Base-by-base conservation (phyloP, 768 basidiomycete genomes). In the Obba rivulosa region DNA sequence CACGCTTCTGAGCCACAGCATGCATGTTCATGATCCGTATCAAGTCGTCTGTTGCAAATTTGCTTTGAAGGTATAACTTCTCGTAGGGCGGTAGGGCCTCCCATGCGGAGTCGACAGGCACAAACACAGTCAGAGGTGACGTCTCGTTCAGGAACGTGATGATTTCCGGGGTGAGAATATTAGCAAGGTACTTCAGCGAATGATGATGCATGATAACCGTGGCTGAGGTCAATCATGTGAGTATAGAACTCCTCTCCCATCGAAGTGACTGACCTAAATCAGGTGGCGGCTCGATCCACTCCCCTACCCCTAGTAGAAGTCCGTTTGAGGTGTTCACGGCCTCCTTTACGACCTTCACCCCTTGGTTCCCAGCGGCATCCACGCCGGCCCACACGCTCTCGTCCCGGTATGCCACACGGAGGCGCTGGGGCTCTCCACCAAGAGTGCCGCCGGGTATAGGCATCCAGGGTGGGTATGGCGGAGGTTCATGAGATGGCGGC, bases 21-120 rank as follows among this genome's bases (percentile, higher is more conserved):
- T 90, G 89, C 78, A 89, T 81, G 51, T 85, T 81, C 23, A 96
- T 59, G 43, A 98, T 88, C 39, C 79, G 80, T 11, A 67, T 68
- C 18, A 95, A 72, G 59, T 96, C 96, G 55, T 87, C 81, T 13
- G 77, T 70, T 0, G 94, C 90, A 57, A 86, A 95, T 51, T 82
- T 80, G 57, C 89, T 92, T 67, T 94, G 89, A 11, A 99, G 74
- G 64, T 96, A 99, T 3, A 87, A 64, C 39, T 84, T 79, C 62
- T 98, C 93, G 43, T 90, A 77, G 8, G 72, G 74, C 52, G 89
- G 77, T 31, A 99, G 70, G 9, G 66, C 67, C n/a, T 82, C 67
- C 84, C 92, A 98, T 11, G 95, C 96, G 31, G 77, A 67, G 62
- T 96, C 78, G 21, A 86, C 74, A 1, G 96, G 95, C 7, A 95